Percentiles rank a stretch among this genome's conserved stretches.
Conservation (phyloP, 768 basidiomycete species). For the Xerocomus spinulosus region DNA sequence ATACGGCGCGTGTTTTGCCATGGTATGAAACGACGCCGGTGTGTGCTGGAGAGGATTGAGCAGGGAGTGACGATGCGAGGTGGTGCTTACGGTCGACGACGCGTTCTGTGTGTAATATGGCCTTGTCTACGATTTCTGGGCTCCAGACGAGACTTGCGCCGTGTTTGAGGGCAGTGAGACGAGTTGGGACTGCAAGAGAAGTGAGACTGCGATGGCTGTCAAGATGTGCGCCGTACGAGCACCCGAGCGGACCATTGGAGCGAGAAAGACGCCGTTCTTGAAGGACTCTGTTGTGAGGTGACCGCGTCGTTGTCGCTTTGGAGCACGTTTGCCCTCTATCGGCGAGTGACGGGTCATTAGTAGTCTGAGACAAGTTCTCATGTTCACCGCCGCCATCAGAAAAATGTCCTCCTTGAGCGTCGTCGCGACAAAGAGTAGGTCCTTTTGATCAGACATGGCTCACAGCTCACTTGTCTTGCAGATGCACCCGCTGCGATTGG, state of each 20-base stretch:
- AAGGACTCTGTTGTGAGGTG: slow-evolving; percentile 71
- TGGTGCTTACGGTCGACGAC: slow-evolving; percentile 74
- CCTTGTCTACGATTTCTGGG: slow-evolving; percentile 95
- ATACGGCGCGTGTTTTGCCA: slow-evolving; percentile 81
- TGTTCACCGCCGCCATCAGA: background rate
- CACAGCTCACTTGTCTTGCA: slow-evolving; percentile 32
- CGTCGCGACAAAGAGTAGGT: slow-evolving; percentile 33
- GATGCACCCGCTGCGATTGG: slow-evolving; percentile 78
- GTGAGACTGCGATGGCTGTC: background rate
- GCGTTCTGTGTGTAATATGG: slow-evolving; percentile 81
- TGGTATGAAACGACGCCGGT: slow-evolving; percentile 88
- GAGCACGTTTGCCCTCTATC: slow-evolving; percentile 29
- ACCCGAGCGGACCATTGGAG: slow-evolving; percentile 97
- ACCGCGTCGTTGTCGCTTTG: slow-evolving; percentile 53
- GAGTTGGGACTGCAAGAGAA: slow-evolving; percentile 64
- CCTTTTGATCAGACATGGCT: background rate
- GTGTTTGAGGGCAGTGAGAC: slow-evolving; percentile 83
- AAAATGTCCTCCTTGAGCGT: slow-evolving; percentile 30
- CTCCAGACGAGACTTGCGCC: slow-evolving; percentile 95
- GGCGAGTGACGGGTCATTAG: too few relatives aligned
- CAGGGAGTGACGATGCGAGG: background rate
- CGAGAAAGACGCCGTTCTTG: slow-evolving; percentile 87
- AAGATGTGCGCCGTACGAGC: slow-evolving; percentile 52
- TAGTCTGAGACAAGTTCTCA: too few relatives aligned
- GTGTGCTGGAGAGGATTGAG: slow-evolving; percentile 44